phyloP scores from a whole-genome alignment of 139 green algal genomes.

The Ettlia oleoabundans region DNA sequence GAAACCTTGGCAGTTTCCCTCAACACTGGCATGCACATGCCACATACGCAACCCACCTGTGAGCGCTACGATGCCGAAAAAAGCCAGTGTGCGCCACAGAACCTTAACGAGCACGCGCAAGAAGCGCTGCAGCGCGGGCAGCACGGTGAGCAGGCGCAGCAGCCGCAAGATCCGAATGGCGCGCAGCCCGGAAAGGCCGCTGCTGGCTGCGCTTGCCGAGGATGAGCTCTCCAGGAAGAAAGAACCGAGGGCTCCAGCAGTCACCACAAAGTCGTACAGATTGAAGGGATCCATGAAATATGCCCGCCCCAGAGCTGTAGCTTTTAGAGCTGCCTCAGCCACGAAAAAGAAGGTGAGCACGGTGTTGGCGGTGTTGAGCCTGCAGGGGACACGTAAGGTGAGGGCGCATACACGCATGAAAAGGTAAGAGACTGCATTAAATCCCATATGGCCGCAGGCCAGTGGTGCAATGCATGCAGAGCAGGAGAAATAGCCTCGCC shows the following conservation, averaged over 20 bases:
- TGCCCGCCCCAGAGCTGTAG: background rate
- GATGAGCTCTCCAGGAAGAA: background rate
- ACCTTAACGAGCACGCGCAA: background rate
- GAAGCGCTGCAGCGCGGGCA: conserved; percentile 1
- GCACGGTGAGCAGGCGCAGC: conserved; percentile 1
- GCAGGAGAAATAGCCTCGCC: background rate
- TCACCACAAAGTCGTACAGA: background rate
- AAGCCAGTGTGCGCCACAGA: background rate
- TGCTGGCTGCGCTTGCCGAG: background rate
- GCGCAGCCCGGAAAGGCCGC: background rate
- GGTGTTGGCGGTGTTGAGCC: background rate
- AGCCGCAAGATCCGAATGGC: background rate
- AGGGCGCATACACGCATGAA: too few species aligned
- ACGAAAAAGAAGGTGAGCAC: background rate
- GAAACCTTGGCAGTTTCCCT: too few species aligned
- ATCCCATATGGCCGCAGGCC: too few species aligned
- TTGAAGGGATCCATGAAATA: conserved; percentile 7
- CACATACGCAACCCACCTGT: background rate
- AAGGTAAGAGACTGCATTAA: too few species aligned
- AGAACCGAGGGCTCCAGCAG: background rate
- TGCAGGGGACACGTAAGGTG: background rate
- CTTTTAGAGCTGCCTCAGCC: background rate
- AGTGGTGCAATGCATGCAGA: background rate
- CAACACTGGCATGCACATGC: background rate
- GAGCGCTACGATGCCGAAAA: background rate